phyloP scores from a whole-genome alignment of 1,284 basidiomycete species.

The Phellopilus nigrolimitatus region DNA sequence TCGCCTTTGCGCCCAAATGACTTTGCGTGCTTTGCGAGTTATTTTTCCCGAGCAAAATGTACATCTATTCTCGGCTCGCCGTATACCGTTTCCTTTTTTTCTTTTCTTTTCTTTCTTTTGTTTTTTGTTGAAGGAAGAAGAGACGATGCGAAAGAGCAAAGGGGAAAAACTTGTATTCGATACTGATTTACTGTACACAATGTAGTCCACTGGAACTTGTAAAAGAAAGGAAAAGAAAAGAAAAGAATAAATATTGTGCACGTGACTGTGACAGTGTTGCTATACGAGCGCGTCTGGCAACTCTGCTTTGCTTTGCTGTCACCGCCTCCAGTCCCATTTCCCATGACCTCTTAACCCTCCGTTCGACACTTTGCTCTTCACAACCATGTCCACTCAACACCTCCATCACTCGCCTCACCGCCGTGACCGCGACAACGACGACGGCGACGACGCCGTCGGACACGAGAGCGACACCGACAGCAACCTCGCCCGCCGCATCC shows the following conservation, averaged over 20 bases:
- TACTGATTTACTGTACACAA: conserved; percentile 9
- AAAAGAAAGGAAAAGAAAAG: not conserved
- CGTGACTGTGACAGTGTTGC: not conserved
- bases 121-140: conserved; percentile 1
- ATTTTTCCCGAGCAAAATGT: conserved; percentile 2
- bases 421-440: not conserved
- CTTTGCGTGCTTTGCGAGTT: not conserved
- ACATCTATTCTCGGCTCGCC: not conserved
- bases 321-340: not conserved
- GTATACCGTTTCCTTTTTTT: not conserved
- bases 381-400: not conserved
- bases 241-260: not conserved
- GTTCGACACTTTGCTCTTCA: not conserved
- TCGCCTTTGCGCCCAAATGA: no score
- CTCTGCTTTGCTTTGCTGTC: conserved; percentile 10
- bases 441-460: not conserved
- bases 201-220: conserved; percentile 6
- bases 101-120: conserved; percentile 1
- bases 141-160: not conserved
- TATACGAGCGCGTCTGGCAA: not conserved
- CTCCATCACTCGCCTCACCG: not conserved
- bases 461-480: conserved; percentile 2
- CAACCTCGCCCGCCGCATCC: conserved; percentile 9
- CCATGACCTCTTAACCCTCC: not conserved
- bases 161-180: not conserved